Evolutionary conservation across 306 rosid genomes (phyloP), one percentile per base, ranked within the genome.

Genomic region (Sesbania bispinosa): DNA sequence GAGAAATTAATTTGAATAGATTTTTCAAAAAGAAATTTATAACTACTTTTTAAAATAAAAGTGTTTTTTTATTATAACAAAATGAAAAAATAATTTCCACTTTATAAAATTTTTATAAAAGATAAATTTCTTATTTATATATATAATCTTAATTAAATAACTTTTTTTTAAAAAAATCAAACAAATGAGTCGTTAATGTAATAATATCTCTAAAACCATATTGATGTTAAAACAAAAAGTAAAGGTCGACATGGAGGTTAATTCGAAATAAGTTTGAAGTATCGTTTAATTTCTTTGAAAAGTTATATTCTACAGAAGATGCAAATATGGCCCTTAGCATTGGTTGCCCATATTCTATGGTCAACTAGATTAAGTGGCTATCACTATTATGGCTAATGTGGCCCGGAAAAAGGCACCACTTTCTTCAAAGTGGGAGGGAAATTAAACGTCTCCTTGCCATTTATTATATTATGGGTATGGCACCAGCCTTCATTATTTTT

Each of bases 371-470:
- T 46, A n/a, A 61, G 71, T 61, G 62, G 62, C 30, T 33, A 46
- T 48, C 51, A 33, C 70, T 50, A 35, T 73, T 48, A 19, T 43
- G 52, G n/a, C 62, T 32, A 38, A 10, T 29, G 36, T 62, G 71
- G 21, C 11, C 21, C 41, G 2, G 16, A 52, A 18, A 70, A 62
- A 77, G 33, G 42, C 38, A 21, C 42, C 67, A 50, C 67, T 64
- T 63, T 78, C 18, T 41, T 71, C 54, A 33, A 27, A 78, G 77
- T 62, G 73, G 19, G 30, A 7, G 4, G 4, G n/a, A 26, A 51
- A 42, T 29, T 62, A 23, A 50, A 69, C 27, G 10, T 19, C 0
- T 33, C 32, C 6, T 41, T 4, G 0, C 71, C 29, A 46, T 45
- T 67, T 75, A 55, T 64, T 52, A 35, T 35, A n/a, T 23, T 6